Conservation (phyloP, 805 yeast genomes). For the Starmera amethionina region DNA sequence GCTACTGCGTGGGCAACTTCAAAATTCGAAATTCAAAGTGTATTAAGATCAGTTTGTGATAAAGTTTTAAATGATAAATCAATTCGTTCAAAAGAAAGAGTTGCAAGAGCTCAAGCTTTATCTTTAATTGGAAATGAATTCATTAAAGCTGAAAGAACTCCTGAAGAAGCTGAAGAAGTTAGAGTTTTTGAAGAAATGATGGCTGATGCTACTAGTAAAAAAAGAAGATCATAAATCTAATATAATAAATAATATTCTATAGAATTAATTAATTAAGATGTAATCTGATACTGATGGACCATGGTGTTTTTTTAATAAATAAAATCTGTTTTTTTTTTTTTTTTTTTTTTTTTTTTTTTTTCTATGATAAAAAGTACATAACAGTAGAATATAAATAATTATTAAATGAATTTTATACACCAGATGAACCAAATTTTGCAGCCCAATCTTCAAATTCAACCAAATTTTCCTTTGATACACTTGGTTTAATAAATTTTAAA, state of each 20-base stretch:
- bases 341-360: too few species aligned
- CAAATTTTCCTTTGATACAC: conserved; percentile 79
- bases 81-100: conserved; percentile 50
- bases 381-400: neutral
- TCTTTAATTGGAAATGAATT: conserved; percentile 63
- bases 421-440: conserved; percentile 75
- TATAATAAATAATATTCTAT: too few species aligned
- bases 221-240: neutral
- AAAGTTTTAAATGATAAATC: conserved; percentile 60
- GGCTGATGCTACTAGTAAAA: conserved; percentile 55
- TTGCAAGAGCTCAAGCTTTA: conserved; percentile 73
- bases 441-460: conserved; percentile 86
- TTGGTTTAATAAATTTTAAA: conserved; percentile 72
- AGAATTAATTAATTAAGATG: too few species aligned
- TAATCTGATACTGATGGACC: too few species aligned
- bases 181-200: conserved; percentile 85
- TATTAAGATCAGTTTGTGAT: conserved; percentile 77
- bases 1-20: conserved; percentile 96
- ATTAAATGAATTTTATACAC: conserved; percentile 42
- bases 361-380: too few species aligned
- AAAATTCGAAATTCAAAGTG: conserved; percentile 71
- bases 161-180: conserved; percentile 90
- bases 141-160: conserved; percentile 55
- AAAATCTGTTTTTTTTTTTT: too few species aligned
- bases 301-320: too few species aligned